These are phyloP conservation scores for Podospora pseudopauciseta DNA, from an alignment of 495 filamentous ascomycete species.

Conservation along the genomic window DNA sequence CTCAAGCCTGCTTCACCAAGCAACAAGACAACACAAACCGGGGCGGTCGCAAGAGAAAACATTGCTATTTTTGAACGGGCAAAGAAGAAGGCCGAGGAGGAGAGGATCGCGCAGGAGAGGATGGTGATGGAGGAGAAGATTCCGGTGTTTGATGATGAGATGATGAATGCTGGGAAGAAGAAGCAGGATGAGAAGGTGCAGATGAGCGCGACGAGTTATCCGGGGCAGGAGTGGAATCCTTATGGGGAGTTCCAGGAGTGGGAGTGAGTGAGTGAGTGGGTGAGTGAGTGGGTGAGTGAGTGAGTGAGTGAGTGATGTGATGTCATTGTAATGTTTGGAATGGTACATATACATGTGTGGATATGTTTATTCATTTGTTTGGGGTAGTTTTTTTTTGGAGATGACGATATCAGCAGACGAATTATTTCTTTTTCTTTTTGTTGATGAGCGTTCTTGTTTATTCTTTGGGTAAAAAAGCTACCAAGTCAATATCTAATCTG, in stretches of 20 bases:
- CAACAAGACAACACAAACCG: conserved; percentile 16
- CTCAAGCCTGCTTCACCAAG: conserved; percentile 15
- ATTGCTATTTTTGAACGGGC: conserved; percentile 36
- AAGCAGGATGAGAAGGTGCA: conserved; percentile 53
- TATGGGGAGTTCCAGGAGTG: conserved; percentile 37
- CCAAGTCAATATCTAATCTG: background rate
- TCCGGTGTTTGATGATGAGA: conserved; percentile 32
- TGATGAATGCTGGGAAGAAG: conserved; percentile 25
- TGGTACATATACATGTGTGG: background rate
- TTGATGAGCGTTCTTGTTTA: background rate
- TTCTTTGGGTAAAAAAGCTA: background rate
- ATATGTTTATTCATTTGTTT: background rate
- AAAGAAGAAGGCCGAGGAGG: conserved; percentile 28
- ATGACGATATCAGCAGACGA: background rate
- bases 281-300: background rate
- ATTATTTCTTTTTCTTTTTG: background rate
- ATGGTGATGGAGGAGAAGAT: conserved; percentile 52
- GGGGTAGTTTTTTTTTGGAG: background rate
- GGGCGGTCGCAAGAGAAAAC: conserved; percentile 23
- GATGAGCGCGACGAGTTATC: conserved; percentile 78
- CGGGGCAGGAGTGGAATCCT: conserved; percentile 80
- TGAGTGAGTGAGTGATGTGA: background rate
- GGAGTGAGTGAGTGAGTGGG: conserved; percentile 9
- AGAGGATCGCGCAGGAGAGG: conserved; percentile 22
- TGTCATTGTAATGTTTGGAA: background rate